Base-by-base conservation (phyloP, 306 rosid genomes). In the Cyamopsis tetragonoloba region DNA sequence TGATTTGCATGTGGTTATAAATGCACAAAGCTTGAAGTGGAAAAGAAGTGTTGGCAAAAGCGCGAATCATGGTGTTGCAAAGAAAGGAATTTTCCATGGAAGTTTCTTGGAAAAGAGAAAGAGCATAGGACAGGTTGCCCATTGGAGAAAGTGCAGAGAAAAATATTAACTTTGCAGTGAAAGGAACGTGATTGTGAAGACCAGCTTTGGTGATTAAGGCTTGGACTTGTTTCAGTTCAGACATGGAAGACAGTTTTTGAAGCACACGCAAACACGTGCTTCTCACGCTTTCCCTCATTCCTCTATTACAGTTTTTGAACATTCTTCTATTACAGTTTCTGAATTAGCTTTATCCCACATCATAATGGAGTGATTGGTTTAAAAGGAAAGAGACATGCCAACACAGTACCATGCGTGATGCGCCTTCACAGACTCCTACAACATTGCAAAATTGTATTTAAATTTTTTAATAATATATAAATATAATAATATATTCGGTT, bases 21-120 rank as follows among this genome's bases (percentile, higher is more conserved):
- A 84, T 55, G 35, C 30, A 55, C 11, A 84, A 12, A 20, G 87
- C 86, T 55, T 47, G 73, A 49, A 83, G 41, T 30, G 96, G 92
- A 50, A 77, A 80, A 34, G 76, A 54, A 20, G 77, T 82, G 41
- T 24, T 74, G 43, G 90, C 46, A 68, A 80, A 89, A 54, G 88
- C 96, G n/a, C 92, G 77, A 82, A 89, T 82, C 85, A 89, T 80
- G 9, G 81, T 81, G 76, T 84, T 76, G 26, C 81, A 81, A 64
- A 77, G 55, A 53, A 79, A 85, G 14, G 87, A 32, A 31, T 84
- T 72, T 62, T 82, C 81, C 79, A 57, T 79, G 48, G 81, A 7
- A 50, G 88, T 84, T 24, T 78, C 77, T 31, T 62, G 79, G 65
- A 86, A 89, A 69, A 89, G 60, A 23, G 88, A 68, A 26, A 77